Conservation (phyloP, 1,139 yeast genomes). For the Yamadazyma triangularis region DNA sequence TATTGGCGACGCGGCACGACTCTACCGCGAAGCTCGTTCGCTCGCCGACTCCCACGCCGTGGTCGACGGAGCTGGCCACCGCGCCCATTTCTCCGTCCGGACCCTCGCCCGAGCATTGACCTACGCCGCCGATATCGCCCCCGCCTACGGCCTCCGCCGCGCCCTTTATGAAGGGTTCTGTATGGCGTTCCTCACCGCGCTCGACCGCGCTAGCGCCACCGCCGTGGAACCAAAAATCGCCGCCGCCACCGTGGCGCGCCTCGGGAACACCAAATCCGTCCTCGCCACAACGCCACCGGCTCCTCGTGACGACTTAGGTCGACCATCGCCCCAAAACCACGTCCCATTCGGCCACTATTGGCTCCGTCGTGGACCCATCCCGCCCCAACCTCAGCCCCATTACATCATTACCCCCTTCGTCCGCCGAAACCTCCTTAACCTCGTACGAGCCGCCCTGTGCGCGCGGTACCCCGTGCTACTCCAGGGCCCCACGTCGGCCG, state of each 20-base stretch:
- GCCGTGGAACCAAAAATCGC: conserved; percentile 65
- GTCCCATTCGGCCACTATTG: conserved; percentile 89
- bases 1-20: conserved; percentile 86
- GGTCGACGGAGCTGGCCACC: conserved; percentile 97
- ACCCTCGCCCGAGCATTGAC: conserved; percentile 82
- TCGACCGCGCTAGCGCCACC: conserved; percentile 70
- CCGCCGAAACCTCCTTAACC: conserved; percentile 83
- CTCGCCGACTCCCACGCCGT: conserved; percentile 71
- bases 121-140: conserved; percentile 75
- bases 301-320: conserved; percentile 44
- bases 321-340: conserved; percentile 43
- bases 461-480: conserved; percentile 85
- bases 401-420: conserved; percentile 96
- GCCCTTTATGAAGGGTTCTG: conserved; percentile 93
- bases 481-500: conserved; percentile 98
- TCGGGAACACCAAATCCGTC: conserved; percentile 71
- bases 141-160: conserved; percentile 81
- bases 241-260: conserved; percentile 63
- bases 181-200: conserved; percentile 84
- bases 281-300: conserved; percentile 70
- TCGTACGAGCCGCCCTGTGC: conserved; percentile 91
- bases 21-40: conserved; percentile 73
- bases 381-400: conserved; percentile 62
- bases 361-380: conserved; percentile 74
- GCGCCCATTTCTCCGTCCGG: conserved; percentile 94